phyloP scores from a whole-genome alignment of 352 stramenopile species.

The Blastocystis sp. region DNA sequence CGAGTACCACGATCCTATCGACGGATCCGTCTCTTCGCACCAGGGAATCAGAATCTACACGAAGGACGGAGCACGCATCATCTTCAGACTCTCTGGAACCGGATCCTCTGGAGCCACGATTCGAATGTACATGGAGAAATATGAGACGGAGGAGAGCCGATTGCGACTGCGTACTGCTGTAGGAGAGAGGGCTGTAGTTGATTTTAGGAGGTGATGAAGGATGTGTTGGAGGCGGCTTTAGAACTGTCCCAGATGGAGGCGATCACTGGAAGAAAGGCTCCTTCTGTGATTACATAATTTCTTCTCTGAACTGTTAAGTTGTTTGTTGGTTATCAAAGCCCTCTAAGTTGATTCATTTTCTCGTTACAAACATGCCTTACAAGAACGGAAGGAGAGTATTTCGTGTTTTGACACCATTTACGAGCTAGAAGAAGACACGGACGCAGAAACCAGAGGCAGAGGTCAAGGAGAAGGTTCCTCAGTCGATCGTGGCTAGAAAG shows the following conservation, averaged over 20 bases:
- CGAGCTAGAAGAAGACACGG: conserved; percentile 47
- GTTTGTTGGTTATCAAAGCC: conserved; percentile 28
- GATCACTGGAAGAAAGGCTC: conserved; percentile 82
- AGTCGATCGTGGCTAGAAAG: conserved; percentile 84
- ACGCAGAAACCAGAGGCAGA: not conserved
- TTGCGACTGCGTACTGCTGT: conserved; percentile 68
- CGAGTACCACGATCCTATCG: conserved; percentile 93
- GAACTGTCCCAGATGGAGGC: conserved; percentile 83
- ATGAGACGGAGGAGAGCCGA: conserved; percentile 74
- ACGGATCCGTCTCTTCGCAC: conserved; percentile 86
- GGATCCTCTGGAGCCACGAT: conserved; percentile 91
- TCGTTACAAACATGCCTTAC: conserved; percentile 12
- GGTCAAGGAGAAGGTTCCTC: conserved; percentile 75
- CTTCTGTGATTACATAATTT: conserved; percentile 94
- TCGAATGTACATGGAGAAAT: conserved; percentile 99
- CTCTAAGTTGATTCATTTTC: not conserved
- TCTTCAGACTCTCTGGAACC: conserved; percentile 95
- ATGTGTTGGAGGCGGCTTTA: conserved; percentile 84
- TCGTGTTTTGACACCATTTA: not conserved
- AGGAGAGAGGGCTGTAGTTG: conserved; percentile 70
- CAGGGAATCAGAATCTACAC: conserved; percentile 94
- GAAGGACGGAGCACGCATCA: conserved; percentile 83
- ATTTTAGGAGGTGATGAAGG: conserved; percentile 73
- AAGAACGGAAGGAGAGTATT: conserved; percentile 1
- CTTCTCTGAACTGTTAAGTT: not conserved